phyloP scores from a whole-genome alignment of 2,329 filamentous ascomycete genomes.

The Aspergillus sp. region DNA sequence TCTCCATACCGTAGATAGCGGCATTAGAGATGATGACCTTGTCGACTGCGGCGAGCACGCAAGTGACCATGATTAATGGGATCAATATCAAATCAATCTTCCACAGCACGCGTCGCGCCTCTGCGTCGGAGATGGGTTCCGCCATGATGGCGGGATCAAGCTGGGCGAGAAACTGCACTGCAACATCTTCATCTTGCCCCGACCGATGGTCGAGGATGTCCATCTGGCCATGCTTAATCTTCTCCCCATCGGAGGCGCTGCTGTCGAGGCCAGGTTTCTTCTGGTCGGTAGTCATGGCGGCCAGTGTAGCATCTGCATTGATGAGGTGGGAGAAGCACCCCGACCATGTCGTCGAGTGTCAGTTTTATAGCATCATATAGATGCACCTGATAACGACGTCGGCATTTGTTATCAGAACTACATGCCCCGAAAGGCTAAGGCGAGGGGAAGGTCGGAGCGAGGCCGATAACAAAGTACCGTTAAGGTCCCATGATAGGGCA shows the following conservation, averaged over 20 bases:
- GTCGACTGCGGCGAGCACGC: conserved; percentile 7
- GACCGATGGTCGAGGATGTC: neutral
- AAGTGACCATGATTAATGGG: conserved; percentile 4
- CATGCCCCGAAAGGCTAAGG: neutral
- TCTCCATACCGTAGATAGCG: conserved; percentile 4
- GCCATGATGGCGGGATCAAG: neutral
- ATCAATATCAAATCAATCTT: conserved; percentile 12
- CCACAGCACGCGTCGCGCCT: conserved; percentile 7
- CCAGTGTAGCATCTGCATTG: neutral
- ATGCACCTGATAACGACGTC: neutral
- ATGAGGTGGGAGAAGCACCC: neutral
- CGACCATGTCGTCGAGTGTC: neutral
- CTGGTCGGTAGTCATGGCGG: neutral
- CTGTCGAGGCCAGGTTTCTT: neutral
- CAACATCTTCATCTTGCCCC: conserved; percentile 1
- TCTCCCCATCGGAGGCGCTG: neutral
- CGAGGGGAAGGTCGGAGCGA: conserved; percentile 7
- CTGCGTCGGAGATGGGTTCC: neutral
- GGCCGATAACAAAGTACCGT: neutral
- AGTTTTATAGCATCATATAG: neutral
- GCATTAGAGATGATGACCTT: conserved; percentile 9
- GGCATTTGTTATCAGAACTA: neutral
- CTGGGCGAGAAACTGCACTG: conserved; percentile 1
- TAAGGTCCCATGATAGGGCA: neutral
- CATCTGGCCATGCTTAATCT: neutral